Evolutionary conservation across 768 basidiomycete species (phyloP), one percentile per base, ranked within the genome.

Genomic region (Cystoderma amianthinum): DNA sequence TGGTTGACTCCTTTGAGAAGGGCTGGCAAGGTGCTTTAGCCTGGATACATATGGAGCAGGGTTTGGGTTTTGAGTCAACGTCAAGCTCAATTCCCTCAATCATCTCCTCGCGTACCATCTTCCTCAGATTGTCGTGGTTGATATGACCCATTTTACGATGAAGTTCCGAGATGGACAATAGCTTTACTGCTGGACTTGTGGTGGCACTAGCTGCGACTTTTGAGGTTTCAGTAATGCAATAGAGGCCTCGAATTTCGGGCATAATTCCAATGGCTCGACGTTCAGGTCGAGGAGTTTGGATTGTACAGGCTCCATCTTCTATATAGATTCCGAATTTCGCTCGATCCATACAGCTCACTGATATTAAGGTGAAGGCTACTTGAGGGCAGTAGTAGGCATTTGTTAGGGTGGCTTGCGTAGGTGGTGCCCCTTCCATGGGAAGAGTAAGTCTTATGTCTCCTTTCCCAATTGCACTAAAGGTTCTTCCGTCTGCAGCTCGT

Each of bases 91-190:
- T 45, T 1, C 64, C 65, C 1, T 36, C 51, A 12, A 69, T 45
- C 40, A 54, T 45, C 1, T 54, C 56, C 13, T 60, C 48, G 6
- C 42, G 28, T 2, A 64, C 43, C 57, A 64, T 56, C 11, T 51
- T 22, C 2, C 46, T 40, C 16, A 62, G 54, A 4, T 54, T 44
- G 0, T 54, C 46, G 5, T 51, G 52, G 13, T 61, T 51, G 12
- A 66, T 53, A 40, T 71, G 68, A 1, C 63, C 65, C 41, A 69
- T 53, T 10, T 41, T 34, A 2, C 47, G 44, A 33, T 71, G 68
- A 4, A 67, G 47, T 30, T 64, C 54, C 23, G 39, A 43, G 38
- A 63, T 54, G 13, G 53, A 48, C 10, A 60, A 42, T 18, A 32
- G 21, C 18, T 45, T 40, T 38, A 38, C 44, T 15, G 50, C 51